Base-by-base conservation (phyloP, 2,329 filamentous ascomycete species). In the Neonectria punicea region DNA sequence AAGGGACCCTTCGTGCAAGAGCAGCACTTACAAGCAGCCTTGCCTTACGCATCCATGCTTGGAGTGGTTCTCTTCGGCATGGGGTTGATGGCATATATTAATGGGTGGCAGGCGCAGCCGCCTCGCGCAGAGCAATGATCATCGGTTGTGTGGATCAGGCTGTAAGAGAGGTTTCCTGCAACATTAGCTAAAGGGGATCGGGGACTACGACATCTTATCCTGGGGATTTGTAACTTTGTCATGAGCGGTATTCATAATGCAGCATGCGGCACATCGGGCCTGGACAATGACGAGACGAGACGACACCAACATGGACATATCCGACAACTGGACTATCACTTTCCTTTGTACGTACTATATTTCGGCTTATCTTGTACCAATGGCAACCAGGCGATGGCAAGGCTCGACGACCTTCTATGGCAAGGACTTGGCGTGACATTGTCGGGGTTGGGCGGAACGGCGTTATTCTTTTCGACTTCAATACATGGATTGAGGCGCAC, bases 1-100 rank as follows among this genome's bases (percentile, higher is more conserved):
- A 75, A 81, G 70, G 82, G 77, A 56, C 74, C 80, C 66, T 76
- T 80, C 65, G 75, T 77, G 66, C 83, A 76, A 62, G 83, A 86
- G 51, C 80, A 80, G 69, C 82, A 77, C 55, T 74, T 86, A 61
- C 72, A 80, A 44, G 77, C 90, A 50, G 85, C 87, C 61, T 83
- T 92, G 63, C 93, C 93, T 16, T 95, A 94, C 75, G 90, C 91
- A 44, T 94, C 92, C 2, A 93, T 95, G 87, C 80, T 96, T 50
- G 91, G 93, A 11, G 93, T 96, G 34, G 92, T 96, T 28, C 79
- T 96, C 61, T 82, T 96, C 66, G 93, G 93, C 34, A 91, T 96
- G 82, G 92, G 93, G 14, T 78, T 96, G 69, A 96, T 96, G 93
- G 92, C 92, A 46, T 94, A 94, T 79, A 85, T 96, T 71, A 96